Conservation (phyloP, 768 basidiomycete genomes). For the Tylopilus subfusipes region DNA sequence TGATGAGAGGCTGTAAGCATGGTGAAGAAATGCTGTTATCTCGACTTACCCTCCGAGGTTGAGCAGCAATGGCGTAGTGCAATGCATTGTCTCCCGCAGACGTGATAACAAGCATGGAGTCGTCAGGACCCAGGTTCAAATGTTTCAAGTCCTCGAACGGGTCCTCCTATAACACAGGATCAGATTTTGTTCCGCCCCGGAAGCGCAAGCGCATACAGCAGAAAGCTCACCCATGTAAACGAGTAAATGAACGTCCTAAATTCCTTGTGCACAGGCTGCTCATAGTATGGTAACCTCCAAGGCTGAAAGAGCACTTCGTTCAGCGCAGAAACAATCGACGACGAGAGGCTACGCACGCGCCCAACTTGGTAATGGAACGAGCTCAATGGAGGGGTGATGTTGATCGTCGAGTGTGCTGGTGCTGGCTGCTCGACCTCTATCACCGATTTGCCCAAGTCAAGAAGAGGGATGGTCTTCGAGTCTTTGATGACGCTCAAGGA, state of each 20-base stretch:
- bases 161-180: slow-evolving; percentile 49
- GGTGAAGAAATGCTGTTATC: background rate
- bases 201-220: background rate
- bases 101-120: slow-evolving; percentile 71
- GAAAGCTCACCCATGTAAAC: slow-evolving; percentile 49
- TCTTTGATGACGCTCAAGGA: slow-evolving; percentile 35
- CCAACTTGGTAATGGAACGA: slow-evolving; percentile 62
- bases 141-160: slow-evolving; percentile 69
- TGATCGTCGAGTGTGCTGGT: slow-evolving; percentile 37
- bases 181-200: background rate
- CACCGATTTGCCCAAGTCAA: slow-evolving; percentile 41
- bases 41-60: slow-evolving; percentile 47
- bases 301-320: slow-evolving; percentile 29
- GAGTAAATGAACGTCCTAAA: slow-evolving; percentile 62
- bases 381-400: slow-evolving; percentile 52
- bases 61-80: slow-evolving; percentile 69
- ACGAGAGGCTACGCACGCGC: slow-evolving; percentile 33
- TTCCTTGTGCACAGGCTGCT: slow-evolving; percentile 65
- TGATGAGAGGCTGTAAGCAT: slow-evolving; percentile 10
- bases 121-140: slow-evolving; percentile 53
- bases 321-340: background rate
- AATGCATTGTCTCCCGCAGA: slow-evolving; percentile 78
- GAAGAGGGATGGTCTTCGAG: slow-evolving; percentile 35
- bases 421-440: slow-evolving; percentile 20
- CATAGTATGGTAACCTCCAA: slow-evolving; percentile 71